These are phyloP conservation scores for Psilocybe subaeruginosa DNA, from an alignment of 768 basidiomycete species.

Conservation along the genomic window DNA sequence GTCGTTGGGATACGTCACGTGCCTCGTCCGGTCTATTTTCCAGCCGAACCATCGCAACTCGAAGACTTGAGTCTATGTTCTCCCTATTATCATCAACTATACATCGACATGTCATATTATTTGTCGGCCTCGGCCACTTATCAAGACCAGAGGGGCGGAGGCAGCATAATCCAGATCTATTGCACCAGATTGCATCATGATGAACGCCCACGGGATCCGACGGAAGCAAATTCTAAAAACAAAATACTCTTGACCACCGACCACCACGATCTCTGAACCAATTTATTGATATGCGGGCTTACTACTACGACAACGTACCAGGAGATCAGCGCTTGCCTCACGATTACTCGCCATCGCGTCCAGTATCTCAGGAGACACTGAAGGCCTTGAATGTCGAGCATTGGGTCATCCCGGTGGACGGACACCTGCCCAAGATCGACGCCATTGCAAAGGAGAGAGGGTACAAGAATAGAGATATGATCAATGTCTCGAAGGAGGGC, in stretches of 20 bases:
- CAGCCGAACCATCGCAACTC: too few relatives aligned
- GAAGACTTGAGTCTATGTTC: too few relatives aligned
- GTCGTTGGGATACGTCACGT: too few relatives aligned
- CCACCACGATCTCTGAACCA: not conserved
- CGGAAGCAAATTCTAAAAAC: not conserved
- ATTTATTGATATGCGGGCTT: conserved; percentile 60
- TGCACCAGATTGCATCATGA: not conserved
- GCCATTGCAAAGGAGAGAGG: conserved; percentile 64
- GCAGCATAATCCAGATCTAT: not conserved
- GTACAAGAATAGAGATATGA: conserved; percentile 85
- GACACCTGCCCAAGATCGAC: conserved; percentile 59
- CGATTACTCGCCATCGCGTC: conserved; percentile 62
- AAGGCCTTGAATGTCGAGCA: conserved; percentile 62
- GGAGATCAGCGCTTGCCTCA: conserved; percentile 86
- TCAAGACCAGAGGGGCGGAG: too few relatives aligned
- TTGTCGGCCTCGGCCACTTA: too few relatives aligned
- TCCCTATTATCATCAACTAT: too few relatives aligned
- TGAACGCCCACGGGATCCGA: not conserved
- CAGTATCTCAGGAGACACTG: conserved; percentile 55
- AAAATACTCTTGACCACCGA: conserved; percentile 1
- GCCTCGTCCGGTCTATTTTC: too few relatives aligned
- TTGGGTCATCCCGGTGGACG: conserved; percentile 68
- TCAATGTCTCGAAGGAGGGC: conserved; percentile 77
- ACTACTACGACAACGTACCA: conserved; percentile 73
- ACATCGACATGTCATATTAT: too few relatives aligned